Conservation (phyloP, 139 green algal genomes). For the Helicosporidium sp. region DNA sequence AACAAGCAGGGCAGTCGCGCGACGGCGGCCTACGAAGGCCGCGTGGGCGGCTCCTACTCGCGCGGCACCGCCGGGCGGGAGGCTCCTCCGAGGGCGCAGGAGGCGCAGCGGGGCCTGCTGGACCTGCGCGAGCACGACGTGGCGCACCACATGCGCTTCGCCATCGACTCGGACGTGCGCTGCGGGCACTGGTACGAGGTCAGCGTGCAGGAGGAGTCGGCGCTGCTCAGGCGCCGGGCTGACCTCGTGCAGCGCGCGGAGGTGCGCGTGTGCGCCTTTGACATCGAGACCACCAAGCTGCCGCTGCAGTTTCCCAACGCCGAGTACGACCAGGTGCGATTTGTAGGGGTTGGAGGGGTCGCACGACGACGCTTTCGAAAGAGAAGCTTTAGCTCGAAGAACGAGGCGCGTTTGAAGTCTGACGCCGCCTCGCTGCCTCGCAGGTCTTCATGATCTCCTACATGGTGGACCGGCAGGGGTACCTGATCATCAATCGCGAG, state of each 20-base stretch:
- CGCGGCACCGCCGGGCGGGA: neutral
- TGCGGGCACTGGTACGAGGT: constrained; percentile 81
- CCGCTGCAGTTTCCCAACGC: constrained; percentile 94
- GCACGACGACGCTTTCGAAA: neutral
- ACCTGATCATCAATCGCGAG: constrained; percentile 85
- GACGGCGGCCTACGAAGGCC: neutral
- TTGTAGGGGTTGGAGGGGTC: too few species aligned
- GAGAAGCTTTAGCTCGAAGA: too few species aligned
- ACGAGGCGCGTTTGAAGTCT: neutral
- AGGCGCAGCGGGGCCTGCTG: constrained; percentile 47
- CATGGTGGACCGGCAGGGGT: constrained; percentile 91
- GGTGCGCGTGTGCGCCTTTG: constrained; percentile 81
- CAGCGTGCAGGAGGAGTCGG: constrained; percentile 27
- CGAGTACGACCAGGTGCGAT: constrained; percentile 65
- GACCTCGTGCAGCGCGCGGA: constrained; percentile 70
- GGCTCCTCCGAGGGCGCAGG: constrained; percentile 18
- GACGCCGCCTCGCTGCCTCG: neutral
- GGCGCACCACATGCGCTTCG: constrained; percentile 83
- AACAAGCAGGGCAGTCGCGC: constrained; percentile 33
- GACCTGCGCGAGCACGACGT: constrained; percentile 93
- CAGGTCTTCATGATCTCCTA: constrained; percentile 99
- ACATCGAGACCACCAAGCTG: constrained; percentile 98
- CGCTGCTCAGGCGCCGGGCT: constrained; percentile 28
- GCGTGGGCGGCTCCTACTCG: neutral
- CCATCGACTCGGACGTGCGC: constrained; percentile 71